Conservation (phyloP, 805 yeast species). For the Sugiyamaella marilandica region DNA sequence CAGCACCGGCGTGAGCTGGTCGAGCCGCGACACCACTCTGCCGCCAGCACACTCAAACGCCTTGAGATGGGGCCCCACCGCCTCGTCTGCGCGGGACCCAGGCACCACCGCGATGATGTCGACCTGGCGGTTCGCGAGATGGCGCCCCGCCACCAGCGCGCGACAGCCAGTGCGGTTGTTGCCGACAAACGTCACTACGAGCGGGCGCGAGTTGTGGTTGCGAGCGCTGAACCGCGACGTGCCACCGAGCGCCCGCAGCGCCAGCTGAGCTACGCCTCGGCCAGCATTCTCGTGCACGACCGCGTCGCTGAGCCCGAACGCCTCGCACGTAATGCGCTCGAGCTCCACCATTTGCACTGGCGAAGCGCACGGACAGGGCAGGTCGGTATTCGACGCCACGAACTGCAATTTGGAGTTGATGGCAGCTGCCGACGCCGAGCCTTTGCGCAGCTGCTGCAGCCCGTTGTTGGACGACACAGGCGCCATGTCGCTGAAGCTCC, state of each 20-base stretch:
- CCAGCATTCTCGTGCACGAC: slow-evolving; percentile 63
- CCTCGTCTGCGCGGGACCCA: slow-evolving; percentile 36
- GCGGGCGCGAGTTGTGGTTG: slow-evolving; percentile 78
- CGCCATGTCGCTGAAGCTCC: slow-evolving; percentile 1
- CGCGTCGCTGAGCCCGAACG: slow-evolving; percentile 45
- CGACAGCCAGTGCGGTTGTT: slow-evolving; percentile 62
- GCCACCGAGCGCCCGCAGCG: slow-evolving; percentile 65
- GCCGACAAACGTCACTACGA: slow-evolving; percentile 66
- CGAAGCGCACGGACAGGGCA: slow-evolving; percentile 43
- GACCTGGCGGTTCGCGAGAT: slow-evolving; percentile 67
- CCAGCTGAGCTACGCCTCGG: slow-evolving; percentile 54
- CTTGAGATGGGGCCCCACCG: slow-evolving; percentile 39
- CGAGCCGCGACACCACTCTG: slow-evolving; percentile 41
- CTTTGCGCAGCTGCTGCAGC: slow-evolving; percentile 8
- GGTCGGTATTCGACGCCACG: slow-evolving; percentile 15
- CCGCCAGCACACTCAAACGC: slow-evolving; percentile 62
- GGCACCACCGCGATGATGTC: slow-evolving; percentile 52
- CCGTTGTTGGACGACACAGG: background rate
- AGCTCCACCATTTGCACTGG: slow-evolving; percentile 77
- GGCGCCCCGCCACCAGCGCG: slow-evolving; percentile 75
- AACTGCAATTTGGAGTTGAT: slow-evolving; percentile 29
- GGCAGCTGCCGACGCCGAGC: slow-evolving; percentile 1
- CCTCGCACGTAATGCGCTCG: slow-evolving; percentile 54
- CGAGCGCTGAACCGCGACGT: slow-evolving; percentile 53
- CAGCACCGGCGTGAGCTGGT: slow-evolving; percentile 31